These are phyloP conservation scores for Penstemon barbatus DNA, from an alignment of 257 asterid species.

Conservation along the genomic window DNA sequence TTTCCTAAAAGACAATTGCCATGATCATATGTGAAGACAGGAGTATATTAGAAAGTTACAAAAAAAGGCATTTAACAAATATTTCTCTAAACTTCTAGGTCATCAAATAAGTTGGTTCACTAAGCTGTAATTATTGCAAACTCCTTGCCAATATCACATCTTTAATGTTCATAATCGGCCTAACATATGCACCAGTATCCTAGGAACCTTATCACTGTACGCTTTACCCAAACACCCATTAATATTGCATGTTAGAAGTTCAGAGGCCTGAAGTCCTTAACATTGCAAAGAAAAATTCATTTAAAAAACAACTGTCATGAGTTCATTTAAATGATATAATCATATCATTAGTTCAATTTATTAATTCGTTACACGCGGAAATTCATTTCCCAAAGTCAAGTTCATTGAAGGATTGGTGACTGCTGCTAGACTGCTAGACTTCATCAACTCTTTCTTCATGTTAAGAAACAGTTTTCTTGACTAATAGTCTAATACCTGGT, in stretches of 20 bases:
- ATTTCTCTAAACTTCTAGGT: conserved; percentile 3
- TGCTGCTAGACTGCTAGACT: background rate
- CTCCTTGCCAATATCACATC: background rate
- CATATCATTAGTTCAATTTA: background rate
- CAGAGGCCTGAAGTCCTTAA: background rate
- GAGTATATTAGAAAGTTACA: background rate
- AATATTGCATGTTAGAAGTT: conserved; percentile 4
- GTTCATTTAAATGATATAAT: background rate
- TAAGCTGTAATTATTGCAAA: background rate
- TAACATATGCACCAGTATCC: conserved; percentile 12
- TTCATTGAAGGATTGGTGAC: background rate
- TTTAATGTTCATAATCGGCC: background rate
- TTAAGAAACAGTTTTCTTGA: conserved; percentile 8
- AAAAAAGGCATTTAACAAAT: background rate
- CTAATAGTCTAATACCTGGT: background rate
- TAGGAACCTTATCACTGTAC: background rate
- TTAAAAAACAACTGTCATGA: background rate
- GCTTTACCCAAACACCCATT: background rate
- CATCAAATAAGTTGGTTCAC: conserved; percentile 6
- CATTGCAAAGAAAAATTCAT: background rate
- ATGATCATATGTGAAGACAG: conserved; percentile 4
- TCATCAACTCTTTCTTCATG: conserved; percentile 12
- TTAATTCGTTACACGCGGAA: background rate
- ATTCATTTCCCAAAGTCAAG: conserved; percentile 8
- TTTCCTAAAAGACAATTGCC: background rate